phyloP scores from a whole-genome alignment of 257 asterid genomes.

The Fraxinus americana region DNA sequence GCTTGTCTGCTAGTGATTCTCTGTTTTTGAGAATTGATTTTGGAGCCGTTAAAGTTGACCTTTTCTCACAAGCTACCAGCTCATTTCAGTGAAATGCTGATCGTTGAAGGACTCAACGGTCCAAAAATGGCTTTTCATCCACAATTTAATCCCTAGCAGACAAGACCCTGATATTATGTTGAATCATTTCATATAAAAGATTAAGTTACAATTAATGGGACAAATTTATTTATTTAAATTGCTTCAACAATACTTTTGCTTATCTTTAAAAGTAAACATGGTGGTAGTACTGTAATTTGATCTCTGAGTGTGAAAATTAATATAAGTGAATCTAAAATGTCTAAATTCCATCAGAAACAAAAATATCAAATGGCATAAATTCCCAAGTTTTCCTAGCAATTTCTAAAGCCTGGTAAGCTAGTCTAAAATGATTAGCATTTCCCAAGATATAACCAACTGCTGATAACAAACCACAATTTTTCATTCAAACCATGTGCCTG shows the following conservation, averaged over 20 bases:
- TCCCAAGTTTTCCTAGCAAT: not conserved
- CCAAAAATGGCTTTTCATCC: no score
- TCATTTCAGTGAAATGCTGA: no score
- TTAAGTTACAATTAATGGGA: not conserved
- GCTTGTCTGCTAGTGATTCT: no score
- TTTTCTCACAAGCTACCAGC: no score
- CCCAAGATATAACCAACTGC: not conserved
- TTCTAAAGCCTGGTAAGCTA: not conserved
- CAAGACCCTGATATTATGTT: not conserved
- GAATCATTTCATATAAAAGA: not conserved
- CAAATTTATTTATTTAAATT: not conserved
- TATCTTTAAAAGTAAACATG: not conserved
- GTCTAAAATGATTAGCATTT: not conserved
- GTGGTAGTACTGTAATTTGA: not conserved
- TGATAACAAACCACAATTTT: not conserved
- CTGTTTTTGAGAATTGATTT: no score
- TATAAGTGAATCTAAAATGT: not conserved
- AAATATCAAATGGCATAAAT: not conserved
- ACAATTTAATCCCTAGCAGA: no score
- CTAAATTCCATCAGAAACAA: not conserved
- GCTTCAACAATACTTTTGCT: not conserved
- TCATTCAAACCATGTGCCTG: not conserved
- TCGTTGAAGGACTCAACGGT: no score
- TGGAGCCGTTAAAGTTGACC: no score
- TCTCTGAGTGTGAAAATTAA: not conserved